These are phyloP conservation scores for Panellus pusillus DNA, from an alignment of 768 basidiomycete species.

Conservation along the genomic window DNA sequence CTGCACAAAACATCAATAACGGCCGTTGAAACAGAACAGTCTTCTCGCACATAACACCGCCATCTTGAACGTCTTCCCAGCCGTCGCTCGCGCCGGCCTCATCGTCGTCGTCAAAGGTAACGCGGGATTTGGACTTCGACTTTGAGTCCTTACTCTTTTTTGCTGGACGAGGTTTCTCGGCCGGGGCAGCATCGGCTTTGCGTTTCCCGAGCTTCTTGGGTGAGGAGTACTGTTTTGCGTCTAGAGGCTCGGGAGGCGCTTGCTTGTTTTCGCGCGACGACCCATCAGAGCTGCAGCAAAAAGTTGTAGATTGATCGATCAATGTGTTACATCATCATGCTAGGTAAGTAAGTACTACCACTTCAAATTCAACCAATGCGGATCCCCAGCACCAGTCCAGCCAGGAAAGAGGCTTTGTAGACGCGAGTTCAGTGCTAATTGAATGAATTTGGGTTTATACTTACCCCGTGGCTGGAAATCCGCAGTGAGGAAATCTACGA, in stretches of 20 bases:
- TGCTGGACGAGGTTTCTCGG: slow-evolving; percentile 36
- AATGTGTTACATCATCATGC: slow-evolving; percentile 21
- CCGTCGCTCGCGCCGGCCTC: slow-evolving; percentile 43
- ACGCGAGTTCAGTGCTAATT: too few relatives aligned
- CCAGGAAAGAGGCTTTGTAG: too few relatives aligned
- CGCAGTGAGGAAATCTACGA: slow-evolving; percentile 82
- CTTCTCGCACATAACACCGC: slow-evolving; percentile 41
- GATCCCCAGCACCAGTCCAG: slow-evolving; percentile 57
- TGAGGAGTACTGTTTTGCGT: slow-evolving; percentile 38
- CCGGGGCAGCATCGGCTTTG: slow-evolving; percentile 49
- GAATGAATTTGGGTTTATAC: too few relatives aligned
- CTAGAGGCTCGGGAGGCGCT: slow-evolving; percentile 61
- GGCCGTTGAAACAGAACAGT: slow-evolving; percentile 32
- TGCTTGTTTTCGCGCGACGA: slow-evolving; percentile 87
- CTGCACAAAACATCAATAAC: slow-evolving; percentile 19
- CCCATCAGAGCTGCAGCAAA: slow-evolving; percentile 54
- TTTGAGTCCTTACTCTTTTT: slow-evolving; percentile 49
- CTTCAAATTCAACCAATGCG: slow-evolving; percentile 61
- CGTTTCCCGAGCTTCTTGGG: slow-evolving; percentile 71
- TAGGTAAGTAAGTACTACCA: background rate
- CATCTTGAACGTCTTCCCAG: slow-evolving; percentile 65
- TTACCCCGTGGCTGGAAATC: slow-evolving; percentile 83
- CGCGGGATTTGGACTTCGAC: slow-evolving; percentile 23
- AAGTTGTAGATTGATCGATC: slow-evolving; percentile 23
- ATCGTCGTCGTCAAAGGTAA: slow-evolving; percentile 25